phyloP scores from a whole-genome alignment of 768 basidiomycete genomes.

The Holtermannia corniformis region DNA sequence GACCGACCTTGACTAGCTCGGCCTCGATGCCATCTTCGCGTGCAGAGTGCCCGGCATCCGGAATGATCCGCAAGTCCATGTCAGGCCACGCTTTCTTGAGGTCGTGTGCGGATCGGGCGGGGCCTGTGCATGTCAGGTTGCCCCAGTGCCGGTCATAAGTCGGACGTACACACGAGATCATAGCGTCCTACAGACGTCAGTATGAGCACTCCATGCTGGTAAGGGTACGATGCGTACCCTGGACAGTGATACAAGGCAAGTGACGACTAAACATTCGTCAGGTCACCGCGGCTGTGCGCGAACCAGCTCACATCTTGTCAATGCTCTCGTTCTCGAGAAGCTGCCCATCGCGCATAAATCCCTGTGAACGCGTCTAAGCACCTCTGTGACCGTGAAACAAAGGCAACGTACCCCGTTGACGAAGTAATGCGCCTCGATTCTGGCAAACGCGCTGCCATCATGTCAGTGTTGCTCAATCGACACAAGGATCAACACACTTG shows the following conservation, averaged over 20 bases:
- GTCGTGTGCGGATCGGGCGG: conserved; percentile 70
- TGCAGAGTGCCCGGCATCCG: conserved; percentile 79
- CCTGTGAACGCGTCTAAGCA: conserved; percentile 42
- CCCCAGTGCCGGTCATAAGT: neutral
- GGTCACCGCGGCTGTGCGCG: no score
- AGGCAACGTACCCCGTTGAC: conserved; percentile 57
- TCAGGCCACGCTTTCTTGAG: conserved; percentile 79
- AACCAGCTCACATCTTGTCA: conserved; percentile 63
- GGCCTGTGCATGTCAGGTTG: neutral
- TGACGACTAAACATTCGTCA: conserved; percentile 54
- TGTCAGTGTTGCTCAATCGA: neutral
- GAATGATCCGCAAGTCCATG: conserved; percentile 61
- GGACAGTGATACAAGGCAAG: conserved; percentile 62
- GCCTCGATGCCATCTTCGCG: conserved; percentile 62
- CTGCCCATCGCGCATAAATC: conserved; percentile 78
- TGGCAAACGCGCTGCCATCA: conserved; percentile 23
- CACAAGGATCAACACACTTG: neutral
- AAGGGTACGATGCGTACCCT: conserved; percentile 8
- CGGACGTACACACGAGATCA: conserved; percentile 70
- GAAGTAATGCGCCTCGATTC: conserved; percentile 68
- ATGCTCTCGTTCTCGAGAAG: conserved; percentile 72
- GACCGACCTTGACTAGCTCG: conserved; percentile 56
- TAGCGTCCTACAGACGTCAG: conserved; percentile 48
- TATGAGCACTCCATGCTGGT: neutral
- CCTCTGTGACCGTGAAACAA: no score